Evolutionary conservation across 2,329 filamentous ascomycete genomes (phyloP), one percentile per base, ranked within the genome.

Genomic region (Fusarium concolor): DNA sequence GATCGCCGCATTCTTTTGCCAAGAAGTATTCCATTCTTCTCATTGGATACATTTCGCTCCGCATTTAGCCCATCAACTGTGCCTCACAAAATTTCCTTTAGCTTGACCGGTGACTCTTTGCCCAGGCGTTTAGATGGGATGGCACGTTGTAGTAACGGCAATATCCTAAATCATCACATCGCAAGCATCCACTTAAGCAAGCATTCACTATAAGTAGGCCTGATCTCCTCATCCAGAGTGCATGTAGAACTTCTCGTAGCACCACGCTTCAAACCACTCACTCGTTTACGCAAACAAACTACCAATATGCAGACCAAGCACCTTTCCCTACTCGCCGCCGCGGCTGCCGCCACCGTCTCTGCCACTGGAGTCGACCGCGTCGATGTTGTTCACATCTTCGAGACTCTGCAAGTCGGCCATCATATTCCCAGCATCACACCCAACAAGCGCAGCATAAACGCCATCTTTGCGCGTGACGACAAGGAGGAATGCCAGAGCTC

Each of bases 381-480:
- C 17, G 56, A 68, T 1, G 65, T 68, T 15, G 52, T 68, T 15
- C 65, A 67, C 52, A 47, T 67, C 56, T 28, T 69, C 11, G 45
- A 68, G 56, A 53, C 52, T 20, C 65, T 69, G 10, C 57, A 69
- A 18, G 47, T 67, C 31, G 42, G 37, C 26, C 33, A 53, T 15
- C 61, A 68, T n/a, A 49, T 54, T 3, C 38, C 56, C 56, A 50
- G 31, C 28, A 55, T 62, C 20, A 58, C 43, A 0, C 56, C 56
- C 35, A 62, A 69, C 44, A 69, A 68, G 66, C 65, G 61, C 47
- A 29, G n/a, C 18, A 11, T 57, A 26, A 47, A 59, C 5, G 61
- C 59, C 9, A 45, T 64, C 41, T 64, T 64, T 14, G 61, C 38
- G 12, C 59, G 60, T 26, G 61, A 43, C 22, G 24, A 43, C 5